phyloP scores from a whole-genome alignment of 1,284 basidiomycete genomes.

The Fomes fomentarius region DNA sequence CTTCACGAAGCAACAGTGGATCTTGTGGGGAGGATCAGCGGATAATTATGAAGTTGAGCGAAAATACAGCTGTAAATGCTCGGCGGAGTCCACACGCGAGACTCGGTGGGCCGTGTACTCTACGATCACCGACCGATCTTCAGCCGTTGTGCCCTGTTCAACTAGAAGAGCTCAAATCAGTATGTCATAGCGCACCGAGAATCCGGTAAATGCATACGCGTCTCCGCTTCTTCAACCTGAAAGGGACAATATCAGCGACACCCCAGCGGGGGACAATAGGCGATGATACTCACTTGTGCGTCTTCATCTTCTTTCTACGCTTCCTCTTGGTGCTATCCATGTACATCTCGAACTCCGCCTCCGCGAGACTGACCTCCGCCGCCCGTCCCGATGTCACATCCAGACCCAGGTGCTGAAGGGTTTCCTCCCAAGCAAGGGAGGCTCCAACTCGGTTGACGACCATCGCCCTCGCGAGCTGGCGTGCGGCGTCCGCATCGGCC shows the following conservation, averaged over 20 bases:
- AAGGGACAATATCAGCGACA: conserved; percentile 4
- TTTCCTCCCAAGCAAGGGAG: conserved; percentile 64
- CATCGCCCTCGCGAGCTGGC: conserved; percentile 69
- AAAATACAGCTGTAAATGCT: conserved; percentile 17
- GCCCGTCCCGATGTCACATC: conserved; percentile 50
- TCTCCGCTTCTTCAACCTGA: conserved; percentile 64
- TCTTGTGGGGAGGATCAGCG: conserved; percentile 24
- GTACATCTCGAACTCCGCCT: conserved; percentile 62
- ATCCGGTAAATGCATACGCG: conserved; percentile 40
- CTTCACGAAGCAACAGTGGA: not conserved
- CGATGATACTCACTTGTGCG: conserved; percentile 74
- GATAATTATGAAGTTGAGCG: conserved; percentile 17
- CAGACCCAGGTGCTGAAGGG: conserved; percentile 63
- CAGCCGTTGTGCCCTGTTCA: conserved; percentile 28
- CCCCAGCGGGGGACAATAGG: conserved; percentile 5
- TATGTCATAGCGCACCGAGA: not conserved
- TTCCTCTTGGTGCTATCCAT: conserved; percentile 84
- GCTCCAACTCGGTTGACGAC: conserved; percentile 65
- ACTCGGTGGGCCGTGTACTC: conserved; percentile 8
- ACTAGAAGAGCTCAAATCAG: conserved; percentile 15
- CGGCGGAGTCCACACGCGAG: conserved; percentile 11
- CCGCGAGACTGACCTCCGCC: conserved; percentile 50
- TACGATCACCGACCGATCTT: conserved; percentile 32
- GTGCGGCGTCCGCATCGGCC: conserved; percentile 75
- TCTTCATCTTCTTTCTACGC: conserved; percentile 88